Percentiles rank a stretch among this genome's conserved stretches.
phyloP scores from a whole-genome alignment of 192 early-diverging fungal species.

The Backusella mclennaniae region DNA sequence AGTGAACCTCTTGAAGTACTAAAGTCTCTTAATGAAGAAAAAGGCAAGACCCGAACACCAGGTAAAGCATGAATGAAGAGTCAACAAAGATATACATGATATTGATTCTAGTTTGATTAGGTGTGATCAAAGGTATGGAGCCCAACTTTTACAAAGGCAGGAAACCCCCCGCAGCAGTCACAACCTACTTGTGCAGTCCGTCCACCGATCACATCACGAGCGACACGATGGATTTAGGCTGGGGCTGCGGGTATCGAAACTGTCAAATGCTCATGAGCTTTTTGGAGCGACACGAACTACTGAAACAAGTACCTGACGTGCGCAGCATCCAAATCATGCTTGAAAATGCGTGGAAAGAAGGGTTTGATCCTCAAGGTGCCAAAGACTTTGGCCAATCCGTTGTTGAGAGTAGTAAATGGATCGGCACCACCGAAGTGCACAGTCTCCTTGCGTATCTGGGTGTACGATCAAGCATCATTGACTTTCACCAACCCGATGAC shows the following conservation, averaged over 20 bases:
- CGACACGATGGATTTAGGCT: constrained; percentile 49
- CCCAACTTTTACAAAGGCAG: constrained; percentile 12
- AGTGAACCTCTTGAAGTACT: not conserved
- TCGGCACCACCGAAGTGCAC: constrained; percentile 68
- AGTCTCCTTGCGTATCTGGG: constrained; percentile 58
- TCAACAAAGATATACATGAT: not conserved
- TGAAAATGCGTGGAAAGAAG: constrained; percentile 55
- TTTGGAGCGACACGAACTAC: constrained; percentile 16
- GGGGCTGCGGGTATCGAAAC: constrained; percentile 77
- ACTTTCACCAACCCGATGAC: constrained; percentile 62
- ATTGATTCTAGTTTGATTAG: not conserved
- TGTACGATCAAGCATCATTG: constrained; percentile 53
- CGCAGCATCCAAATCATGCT: constrained; percentile 47
- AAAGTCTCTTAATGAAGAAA: not conserved
- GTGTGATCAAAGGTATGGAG: not conserved
- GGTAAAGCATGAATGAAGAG: not conserved
- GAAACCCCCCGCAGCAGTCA: constrained; percentile 11
- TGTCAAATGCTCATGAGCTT: constrained; percentile 63
- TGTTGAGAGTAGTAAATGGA: constrained; percentile 62
- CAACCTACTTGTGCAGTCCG: constrained; percentile 22
- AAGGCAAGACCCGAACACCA: not conserved
- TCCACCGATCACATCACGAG: constrained; percentile 29
- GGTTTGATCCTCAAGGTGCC: constrained; percentile 59
- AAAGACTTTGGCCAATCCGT: constrained; percentile 53
- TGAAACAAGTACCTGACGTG: constrained; percentile 35